phyloP scores from a whole-genome alignment of 805 yeast species.

The Ogataea nonfermentans region DNA sequence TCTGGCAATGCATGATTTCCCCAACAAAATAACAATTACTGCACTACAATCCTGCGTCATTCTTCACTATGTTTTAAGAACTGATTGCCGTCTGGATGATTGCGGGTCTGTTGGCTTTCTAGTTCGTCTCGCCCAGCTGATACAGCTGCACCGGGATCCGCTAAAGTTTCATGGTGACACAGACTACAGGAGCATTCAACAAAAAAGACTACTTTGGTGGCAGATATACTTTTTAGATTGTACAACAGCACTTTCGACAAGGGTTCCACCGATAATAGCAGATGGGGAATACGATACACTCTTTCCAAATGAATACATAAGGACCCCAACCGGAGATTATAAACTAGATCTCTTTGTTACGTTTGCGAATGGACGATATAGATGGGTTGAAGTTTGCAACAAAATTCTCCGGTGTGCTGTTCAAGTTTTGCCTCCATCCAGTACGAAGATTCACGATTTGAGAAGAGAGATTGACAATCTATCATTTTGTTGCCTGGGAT shows the following conservation, averaged over 20 bases:
- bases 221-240: conserved; percentile 60
- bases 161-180: conserved; percentile 48
- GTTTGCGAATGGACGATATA: conserved; percentile 52
- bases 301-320: conserved; percentile 45
- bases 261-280: conserved; percentile 52
- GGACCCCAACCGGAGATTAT: conserved; percentile 28
- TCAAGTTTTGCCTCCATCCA: conserved; percentile 7
- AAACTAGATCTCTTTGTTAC: conserved; percentile 45
- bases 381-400: conserved; percentile 33
- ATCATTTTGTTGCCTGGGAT: conserved; percentile 20
- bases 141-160: conserved; percentile 61
- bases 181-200: conserved; percentile 48
- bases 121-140: conserved; percentile 53
- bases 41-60: conserved; percentile 37
- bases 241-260: conserved; percentile 52
- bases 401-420: conserved; percentile 17
- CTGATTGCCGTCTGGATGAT: conserved; percentile 56
- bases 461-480: conserved; percentile 21
- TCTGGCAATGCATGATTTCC: conserved; percentile 48
- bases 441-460: conserved; percentile 1
- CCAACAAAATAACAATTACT: conserved; percentile 44
- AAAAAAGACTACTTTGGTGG: conserved; percentile 65
- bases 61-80: conserved; percentile 49
- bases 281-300: conserved; percentile 55
- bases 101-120: conserved; percentile 52